Evolutionary conservation across 2,329 filamentous ascomycete genomes (phyloP), one percentile per base, ranked within the genome.

Genomic region (Didymella pomorum): DNA sequence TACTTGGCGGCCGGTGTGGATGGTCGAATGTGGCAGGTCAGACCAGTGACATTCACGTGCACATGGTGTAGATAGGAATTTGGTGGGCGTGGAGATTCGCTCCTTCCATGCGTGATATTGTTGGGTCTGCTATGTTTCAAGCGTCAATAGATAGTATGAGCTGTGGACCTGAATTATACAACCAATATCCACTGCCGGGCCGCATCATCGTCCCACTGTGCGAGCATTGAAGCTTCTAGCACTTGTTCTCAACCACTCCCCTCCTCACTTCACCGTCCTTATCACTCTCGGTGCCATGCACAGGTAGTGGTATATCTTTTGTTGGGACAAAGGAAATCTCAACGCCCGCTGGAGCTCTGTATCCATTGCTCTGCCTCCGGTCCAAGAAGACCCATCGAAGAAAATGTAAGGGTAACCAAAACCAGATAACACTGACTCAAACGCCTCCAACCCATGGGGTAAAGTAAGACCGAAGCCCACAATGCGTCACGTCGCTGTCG

Each of bases 401-500:
- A 64, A 60, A 59, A 59, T 46, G 47, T 42, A 26, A 56, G 56
- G 60, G 58, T 64, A 60, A 54, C 58, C 61, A 61, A 66, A 67
- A 62, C 66, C 65, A 71, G 52, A 69, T 71, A 72, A 72, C 65
- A 70, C 60, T 60, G 61, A 63, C 63, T 64, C 58, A 59, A 70
- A 73, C 71, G 68, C 71, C 72, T 67, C 68, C 61, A 69, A 68
- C 58, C 66, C 46, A 55, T 53, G 54, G 37, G 41, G 21, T 26
- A 43, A 43, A 37, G 35, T 26, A 29, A 65, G 55, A 64, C 66
- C 61, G 47, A 61, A 60, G 58, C 62, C 66, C 65, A 45, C 70
- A 70, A 71, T 76, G 71, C 70, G 69, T 76, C 71, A 66, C 71
- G 68, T 72, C 65, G 70, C 71, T 72, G 66, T 76, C 71, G 68